phyloP scores from a whole-genome alignment of 1,284 basidiomycete species.

The Heterobasidion irregulare region DNA sequence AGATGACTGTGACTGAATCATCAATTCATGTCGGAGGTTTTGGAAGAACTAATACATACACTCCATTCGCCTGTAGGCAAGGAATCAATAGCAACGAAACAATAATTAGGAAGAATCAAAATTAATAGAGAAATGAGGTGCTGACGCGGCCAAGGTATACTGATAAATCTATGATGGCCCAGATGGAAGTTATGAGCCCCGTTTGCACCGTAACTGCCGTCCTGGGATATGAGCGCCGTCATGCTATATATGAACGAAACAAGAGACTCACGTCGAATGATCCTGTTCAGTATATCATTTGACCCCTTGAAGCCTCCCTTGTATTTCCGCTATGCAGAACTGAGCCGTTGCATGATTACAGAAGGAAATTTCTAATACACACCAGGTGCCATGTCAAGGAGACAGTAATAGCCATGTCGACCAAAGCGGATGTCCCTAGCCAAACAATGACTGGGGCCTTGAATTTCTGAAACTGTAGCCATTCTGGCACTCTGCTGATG shows the following conservation, averaged over 20 bases:
- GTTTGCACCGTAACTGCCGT: constrained; percentile 19
- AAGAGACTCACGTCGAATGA: constrained; percentile 6
- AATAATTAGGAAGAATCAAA: background rate
- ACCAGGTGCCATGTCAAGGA: constrained; percentile 20
- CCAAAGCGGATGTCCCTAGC: constrained; percentile 19
- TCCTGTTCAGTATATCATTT: constrained; percentile 6
- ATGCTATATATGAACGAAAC: background rate
- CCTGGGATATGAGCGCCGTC: background rate
- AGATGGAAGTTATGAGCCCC: constrained; percentile 18
- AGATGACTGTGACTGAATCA: constrained; percentile 13
- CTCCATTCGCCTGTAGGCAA: constrained; percentile 2
- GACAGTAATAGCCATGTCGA: constrained; percentile 22
- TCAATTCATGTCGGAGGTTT: background rate
- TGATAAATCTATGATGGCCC: constrained; percentile 17
- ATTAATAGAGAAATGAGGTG: background rate
- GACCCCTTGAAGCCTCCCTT: constrained; percentile 7
- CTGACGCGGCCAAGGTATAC: constrained; percentile 15
- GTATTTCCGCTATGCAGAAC: constrained; percentile 3
- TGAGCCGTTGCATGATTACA: background rate
- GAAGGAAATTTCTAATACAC: constrained; percentile 3
- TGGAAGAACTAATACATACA: background rate
- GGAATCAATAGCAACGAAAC: background rate
- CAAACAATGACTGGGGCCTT: constrained; percentile 23
- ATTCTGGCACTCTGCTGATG: constrained; percentile 19
- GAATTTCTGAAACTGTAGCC: constrained; percentile 21